A percentile compares a stretch with the other conserved stretches of the same genome.
Evolutionary conservation across 768 basidiomycete genomes (phyloP).

Genomic region (Basidioascus undulatus): DNA sequence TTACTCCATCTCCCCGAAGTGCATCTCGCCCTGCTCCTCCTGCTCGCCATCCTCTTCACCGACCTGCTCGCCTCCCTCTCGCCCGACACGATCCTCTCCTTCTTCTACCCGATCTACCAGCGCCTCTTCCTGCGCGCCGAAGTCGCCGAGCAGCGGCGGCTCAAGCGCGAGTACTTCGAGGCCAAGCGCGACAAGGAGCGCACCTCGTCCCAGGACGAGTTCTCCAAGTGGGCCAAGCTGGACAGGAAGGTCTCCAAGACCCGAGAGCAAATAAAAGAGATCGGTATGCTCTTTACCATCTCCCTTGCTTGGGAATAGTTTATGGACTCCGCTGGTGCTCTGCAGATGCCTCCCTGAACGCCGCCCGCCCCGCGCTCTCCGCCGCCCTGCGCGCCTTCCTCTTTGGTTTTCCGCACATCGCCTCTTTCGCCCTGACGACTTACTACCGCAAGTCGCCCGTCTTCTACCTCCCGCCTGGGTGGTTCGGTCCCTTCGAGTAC

Average conservation of each 20-base stretch:
- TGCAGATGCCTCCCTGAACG: conserved; percentile 47
- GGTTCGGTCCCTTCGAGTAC: conserved; percentile 77
- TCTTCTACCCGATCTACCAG: too few relatives aligned
- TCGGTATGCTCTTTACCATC: neutral
- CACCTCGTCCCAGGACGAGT: conserved; percentile 90
- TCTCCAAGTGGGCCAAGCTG: conserved; percentile 94
- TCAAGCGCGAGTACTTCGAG: conserved; percentile 54
- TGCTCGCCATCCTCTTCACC: too few relatives aligned
- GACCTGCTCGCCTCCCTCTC: too few relatives aligned
- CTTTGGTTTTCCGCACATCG: conserved; percentile 69
- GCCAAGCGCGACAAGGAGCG: conserved; percentile 64
- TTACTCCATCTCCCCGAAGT: too few relatives aligned
- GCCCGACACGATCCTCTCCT: too few relatives aligned
- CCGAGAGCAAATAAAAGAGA: too few relatives aligned
- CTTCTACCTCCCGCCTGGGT: conserved; percentile 73
- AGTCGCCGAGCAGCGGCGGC: conserved; percentile 40
- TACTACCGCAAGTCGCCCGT: conserved; percentile 77
- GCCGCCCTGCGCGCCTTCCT: conserved; percentile 31
- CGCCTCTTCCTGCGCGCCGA: too few relatives aligned
- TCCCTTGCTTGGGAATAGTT: conserved; percentile 17
- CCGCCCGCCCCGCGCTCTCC: conserved; percentile 36
- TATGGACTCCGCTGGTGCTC: too few relatives aligned
- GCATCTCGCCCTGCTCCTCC: too few relatives aligned
- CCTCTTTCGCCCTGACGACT: conserved; percentile 66
- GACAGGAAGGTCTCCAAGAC: conserved; percentile 73